Base-by-base conservation (phyloP, 2,329 filamentous ascomycete genomes). In the Alternaria arborescens region DNA sequence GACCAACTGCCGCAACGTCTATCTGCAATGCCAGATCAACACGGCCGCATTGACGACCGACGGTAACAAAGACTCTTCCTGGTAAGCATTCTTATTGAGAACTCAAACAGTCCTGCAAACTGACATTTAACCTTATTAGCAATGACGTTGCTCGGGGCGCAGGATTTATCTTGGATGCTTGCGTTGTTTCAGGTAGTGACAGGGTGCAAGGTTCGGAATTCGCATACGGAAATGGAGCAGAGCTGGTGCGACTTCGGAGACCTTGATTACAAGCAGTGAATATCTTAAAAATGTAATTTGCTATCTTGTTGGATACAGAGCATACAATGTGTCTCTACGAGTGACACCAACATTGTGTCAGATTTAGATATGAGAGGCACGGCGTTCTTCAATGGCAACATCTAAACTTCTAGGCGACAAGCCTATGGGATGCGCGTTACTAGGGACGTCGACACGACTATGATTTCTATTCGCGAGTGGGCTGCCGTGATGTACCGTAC, bases 131-230 rank as follows among this genome's bases (percentile, higher is more conserved):
- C 2, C 22, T 52, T 54, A 12, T 48, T 40, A 62, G 60, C 42
- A 62, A 62, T 46, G 60, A 62, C 36, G 55, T 62, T n/a, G 60
- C 60, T 20, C 60, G 60, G 50, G 60, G 59, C 38, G 60, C 46
- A 41, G 60, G 60, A n/a, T 59, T 52, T n/a, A 62, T 59, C 41
- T n/a, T 62, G 51, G 60, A 62, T 60, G 52, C 26, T 36, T 64
- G 61, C 58, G 53, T 58, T 64, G 50, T 50, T 55, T 18, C 53
- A 48, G 58, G 58, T 54, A 58, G 46, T 50, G 24, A 61, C 28
- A 30, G 47, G 50, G 58, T 64, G 34, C 11, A 64, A 58, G 61
- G 61, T 18, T 64, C 61, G 50, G 61, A 61, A 47, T 64, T 38
- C 40, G 61, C 61, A 53, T 58, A 64, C 52, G 61, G 61, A 58